Conservation (phyloP, 1,284 basidiomycete genomes). For the Coriolopsis trogii region DNA sequence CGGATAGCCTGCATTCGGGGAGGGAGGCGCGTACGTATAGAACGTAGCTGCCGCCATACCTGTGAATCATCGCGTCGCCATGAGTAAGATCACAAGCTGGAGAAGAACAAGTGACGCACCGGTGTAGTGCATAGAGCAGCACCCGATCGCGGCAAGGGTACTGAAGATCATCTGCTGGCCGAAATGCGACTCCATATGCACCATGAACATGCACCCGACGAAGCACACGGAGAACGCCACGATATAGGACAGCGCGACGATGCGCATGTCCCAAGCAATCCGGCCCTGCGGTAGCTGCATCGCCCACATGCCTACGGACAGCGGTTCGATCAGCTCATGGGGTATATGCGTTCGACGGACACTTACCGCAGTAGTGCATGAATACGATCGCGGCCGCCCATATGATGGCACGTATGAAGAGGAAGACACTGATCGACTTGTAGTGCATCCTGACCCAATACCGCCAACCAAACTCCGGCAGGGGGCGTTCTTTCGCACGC, state of each 20-base stretch:
- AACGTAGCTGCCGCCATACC: constrained; percentile 37
- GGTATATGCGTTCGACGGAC: no score
- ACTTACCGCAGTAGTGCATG: constrained; percentile 36
- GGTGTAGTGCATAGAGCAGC: constrained; percentile 37
- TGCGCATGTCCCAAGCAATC: constrained; percentile 28
- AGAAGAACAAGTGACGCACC: constrained; percentile 15
- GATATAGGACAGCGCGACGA: constrained; percentile 30
- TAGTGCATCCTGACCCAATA: constrained; percentile 31
- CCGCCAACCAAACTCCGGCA: constrained; percentile 31
- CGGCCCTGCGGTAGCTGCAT: constrained; percentile 34
- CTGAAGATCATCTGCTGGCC: constrained; percentile 33
- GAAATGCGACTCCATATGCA: constrained; percentile 36
- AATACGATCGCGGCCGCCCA: constrained; percentile 34
- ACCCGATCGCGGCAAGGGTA: constrained; percentile 30
- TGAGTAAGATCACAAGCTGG: neutral
- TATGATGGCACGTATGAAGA: constrained; percentile 29
- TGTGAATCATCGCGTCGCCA: neutral
- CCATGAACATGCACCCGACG: constrained; percentile 33
- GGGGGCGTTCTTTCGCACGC: constrained; percentile 29
- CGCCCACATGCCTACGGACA: constrained; percentile 32
- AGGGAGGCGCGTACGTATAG: constrained; percentile 27
- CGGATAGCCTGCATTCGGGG: constrained; percentile 29
- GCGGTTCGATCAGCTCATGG: neutral
- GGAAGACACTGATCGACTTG: constrained; percentile 22
- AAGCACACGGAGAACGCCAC: constrained; percentile 33